These are phyloP conservation scores for Hericium rajendrae DNA, from an alignment of 768 basidiomycete species.

Conservation along the genomic window DNA sequence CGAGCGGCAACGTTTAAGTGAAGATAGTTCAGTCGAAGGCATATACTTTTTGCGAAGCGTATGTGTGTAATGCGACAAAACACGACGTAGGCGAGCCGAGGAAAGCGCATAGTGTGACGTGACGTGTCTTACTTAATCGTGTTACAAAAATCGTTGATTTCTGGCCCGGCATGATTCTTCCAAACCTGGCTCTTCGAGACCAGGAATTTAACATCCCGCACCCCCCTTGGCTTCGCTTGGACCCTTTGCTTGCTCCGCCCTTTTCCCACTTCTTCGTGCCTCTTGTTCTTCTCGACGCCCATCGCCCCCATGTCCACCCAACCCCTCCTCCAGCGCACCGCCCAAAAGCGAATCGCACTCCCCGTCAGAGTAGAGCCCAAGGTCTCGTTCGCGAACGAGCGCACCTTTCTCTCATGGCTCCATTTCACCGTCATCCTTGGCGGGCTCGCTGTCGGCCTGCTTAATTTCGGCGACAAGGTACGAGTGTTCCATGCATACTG, in stretches of 20 bases:
- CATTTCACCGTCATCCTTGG: constrained; percentile 97
- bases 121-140: no score
- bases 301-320: constrained; percentile 78
- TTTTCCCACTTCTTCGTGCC: no score
- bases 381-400: constrained; percentile 90
- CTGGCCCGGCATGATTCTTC: no score
- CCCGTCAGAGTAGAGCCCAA: constrained; percentile 93
- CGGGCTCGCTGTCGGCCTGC: constrained; percentile 87
- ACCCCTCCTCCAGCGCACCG: constrained; percentile 91
- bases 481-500: constrained; percentile 8
- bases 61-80: no score
- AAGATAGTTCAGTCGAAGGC: no score
- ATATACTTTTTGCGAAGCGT: no score
- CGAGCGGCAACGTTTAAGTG: no score
- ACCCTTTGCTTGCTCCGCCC: neutral
- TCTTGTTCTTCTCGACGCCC: neutral
- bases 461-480: constrained; percentile 97
- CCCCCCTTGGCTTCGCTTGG: no score
- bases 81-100: no score
- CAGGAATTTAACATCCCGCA: no score
- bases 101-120: no score
- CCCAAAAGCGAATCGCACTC: constrained; percentile 89
- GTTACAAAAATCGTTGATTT: no score
- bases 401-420: constrained; percentile 96
- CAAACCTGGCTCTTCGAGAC: neutral